Percentiles rank a stretch among this genome's conserved stretches.
phyloP scores from a whole-genome alignment of 169 alveolate genomes.

The Cryptosporidium tyzzeri region DNA sequence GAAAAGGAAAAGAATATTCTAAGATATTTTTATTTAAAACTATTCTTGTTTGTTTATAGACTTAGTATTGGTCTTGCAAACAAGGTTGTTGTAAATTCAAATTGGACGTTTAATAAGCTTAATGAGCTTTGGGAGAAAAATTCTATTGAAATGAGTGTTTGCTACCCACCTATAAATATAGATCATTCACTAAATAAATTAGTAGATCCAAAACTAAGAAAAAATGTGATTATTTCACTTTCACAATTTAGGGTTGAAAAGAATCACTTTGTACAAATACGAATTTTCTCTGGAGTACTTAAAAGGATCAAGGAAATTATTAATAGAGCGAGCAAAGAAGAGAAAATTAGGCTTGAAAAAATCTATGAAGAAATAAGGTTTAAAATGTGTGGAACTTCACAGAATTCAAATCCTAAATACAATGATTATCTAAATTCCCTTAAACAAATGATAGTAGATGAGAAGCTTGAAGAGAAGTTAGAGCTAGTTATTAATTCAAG shows the following conservation, averaged over 20 bases:
- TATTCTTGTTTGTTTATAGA: conserved; percentile 28
- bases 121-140: conserved; percentile 81
- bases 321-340: conserved; percentile 83
- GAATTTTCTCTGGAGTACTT: conserved; percentile 80
- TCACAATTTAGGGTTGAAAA: conserved; percentile 93
- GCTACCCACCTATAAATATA: conserved; percentile 90
- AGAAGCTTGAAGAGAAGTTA: conserved; percentile 77
- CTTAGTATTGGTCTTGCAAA: conserved; percentile 23
- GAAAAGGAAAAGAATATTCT: not conserved
- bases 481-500: conserved; percentile 79
- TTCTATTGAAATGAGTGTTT: conserved; percentile 50
- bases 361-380: conserved; percentile 72
- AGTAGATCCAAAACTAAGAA: conserved; percentile 53
- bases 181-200: conserved; percentile 63
- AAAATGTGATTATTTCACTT: conserved; percentile 83
- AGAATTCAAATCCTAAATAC: conserved; percentile 58
- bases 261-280: conserved; percentile 84
- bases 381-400: conserved; percentile 69
- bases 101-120: conserved; percentile 89
- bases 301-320: conserved; percentile 70
- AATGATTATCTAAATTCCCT: conserved; percentile 67
- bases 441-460: conserved; percentile 57
- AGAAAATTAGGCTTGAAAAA: conserved; percentile 79
- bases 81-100: conserved; percentile 81
- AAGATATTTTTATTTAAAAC: conserved; percentile 31